Conservation (phyloP, 2,329 filamentous ascomycete genomes). For the Fusarium longipes region DNA sequence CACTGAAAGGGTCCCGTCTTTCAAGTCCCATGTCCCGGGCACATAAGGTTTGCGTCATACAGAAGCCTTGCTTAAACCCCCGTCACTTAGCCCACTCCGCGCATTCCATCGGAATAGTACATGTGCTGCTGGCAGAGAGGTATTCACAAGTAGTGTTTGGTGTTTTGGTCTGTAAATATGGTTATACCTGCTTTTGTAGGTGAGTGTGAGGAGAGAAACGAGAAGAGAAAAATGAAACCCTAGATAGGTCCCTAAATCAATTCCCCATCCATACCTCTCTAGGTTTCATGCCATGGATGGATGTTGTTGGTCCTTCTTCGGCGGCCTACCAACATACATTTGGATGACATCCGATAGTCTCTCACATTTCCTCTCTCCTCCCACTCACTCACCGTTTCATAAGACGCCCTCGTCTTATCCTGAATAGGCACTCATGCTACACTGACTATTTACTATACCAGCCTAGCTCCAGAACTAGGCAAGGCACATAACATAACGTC, state of each 20-base stretch:
- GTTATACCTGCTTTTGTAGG: neutral
- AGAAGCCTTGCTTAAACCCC: slow-evolving; percentile 2
- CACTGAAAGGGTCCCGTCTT: slow-evolving; percentile 2
- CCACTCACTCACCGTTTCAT: slow-evolving; percentile 30
- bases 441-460: slow-evolving; percentile 14
- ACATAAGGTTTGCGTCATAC: slow-evolving; percentile 24
- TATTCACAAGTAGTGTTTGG: slow-evolving; percentile 1
- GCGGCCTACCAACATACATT: slow-evolving; percentile 16
- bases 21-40: neutral
- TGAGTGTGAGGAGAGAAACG: neutral
- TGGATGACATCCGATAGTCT: slow-evolving; percentile 11
- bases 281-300: no score
- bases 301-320: slow-evolving; percentile 22
- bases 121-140: no score
- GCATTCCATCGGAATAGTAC: neutral
- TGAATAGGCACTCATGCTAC: slow-evolving; percentile 30
- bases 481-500: slow-evolving; percentile 35
- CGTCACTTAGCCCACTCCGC: neutral
- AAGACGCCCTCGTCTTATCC: slow-evolving; percentile 29
- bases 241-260: neutral
- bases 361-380: neutral
- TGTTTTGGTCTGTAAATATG: slow-evolving; percentile 1
- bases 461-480: slow-evolving; percentile 21
- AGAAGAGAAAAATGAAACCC: no score
- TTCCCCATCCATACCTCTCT: no score